Evolutionary conservation across 148 eudicot genomes (phyloP).

Genomic region (Persicaria maculosa): DNA sequence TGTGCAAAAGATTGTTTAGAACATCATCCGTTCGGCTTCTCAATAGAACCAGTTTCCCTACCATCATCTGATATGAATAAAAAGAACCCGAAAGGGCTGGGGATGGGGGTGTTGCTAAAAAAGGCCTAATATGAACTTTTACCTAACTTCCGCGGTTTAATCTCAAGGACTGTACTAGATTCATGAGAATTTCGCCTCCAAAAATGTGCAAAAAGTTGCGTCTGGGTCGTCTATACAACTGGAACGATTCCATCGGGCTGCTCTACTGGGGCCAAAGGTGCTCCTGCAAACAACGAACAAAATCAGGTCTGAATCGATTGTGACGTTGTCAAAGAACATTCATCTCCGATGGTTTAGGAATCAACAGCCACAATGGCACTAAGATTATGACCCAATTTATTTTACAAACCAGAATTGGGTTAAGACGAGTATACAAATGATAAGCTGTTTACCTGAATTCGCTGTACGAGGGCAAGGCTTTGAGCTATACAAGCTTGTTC

Average conservation of each 20-base stretch:
- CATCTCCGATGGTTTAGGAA: background rate
- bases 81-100: no score
- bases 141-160: conserved; percentile 1
- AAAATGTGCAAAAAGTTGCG: conserved; percentile 5
- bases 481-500: conserved; percentile 24
- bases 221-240: background rate
- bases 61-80: no score
- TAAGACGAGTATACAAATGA: background rate
- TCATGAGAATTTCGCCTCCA: conserved; percentile 5
- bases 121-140: conserved; percentile 8
- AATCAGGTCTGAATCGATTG: background rate
- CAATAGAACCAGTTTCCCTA: no score
- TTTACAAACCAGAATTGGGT: background rate
- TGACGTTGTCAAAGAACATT: background rate
- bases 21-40: no score
- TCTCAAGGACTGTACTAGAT: conserved; percentile 11
- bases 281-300: conserved; percentile 1
- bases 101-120: background rate
- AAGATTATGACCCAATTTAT: background rate
- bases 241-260: conserved; percentile 1
- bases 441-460: conserved; percentile 28
- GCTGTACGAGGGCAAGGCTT: conserved; percentile 30
- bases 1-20: no score
- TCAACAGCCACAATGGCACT: background rate
- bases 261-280: conserved; percentile 1